Evolutionary conservation across 1,139 yeast species (phyloP), one percentile per base, ranked within the genome.

Genomic region (Pichia sp.): DNA sequence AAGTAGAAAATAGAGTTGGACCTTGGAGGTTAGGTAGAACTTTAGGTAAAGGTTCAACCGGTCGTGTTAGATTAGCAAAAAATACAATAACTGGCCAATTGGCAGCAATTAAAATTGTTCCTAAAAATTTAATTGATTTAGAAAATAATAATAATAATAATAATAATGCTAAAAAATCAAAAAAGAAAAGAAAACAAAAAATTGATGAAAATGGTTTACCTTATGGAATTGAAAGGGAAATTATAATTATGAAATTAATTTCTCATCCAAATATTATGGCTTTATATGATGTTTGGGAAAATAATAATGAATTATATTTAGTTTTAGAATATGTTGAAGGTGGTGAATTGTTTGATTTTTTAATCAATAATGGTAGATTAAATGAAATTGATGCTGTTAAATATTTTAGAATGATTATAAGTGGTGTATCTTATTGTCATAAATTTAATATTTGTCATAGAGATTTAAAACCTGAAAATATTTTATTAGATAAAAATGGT

Each of bases 1-100:
- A 74, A 54, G 68, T 78, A 8, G 81, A 77, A 55, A 77, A 76
- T 58, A 67, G 72, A 48, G 74, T 84, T 20, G 94, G 94, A 2
- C 94, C 94, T 9, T 84, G 94, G 94, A 76, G 76, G 54, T 67
- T 84, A 47, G 94, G 94, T 23, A 78, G 81, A 58, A 83, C 92
- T 6, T 65, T 84, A 46, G 95, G 95, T 5, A 73, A 86, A 58
- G 95, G 95, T 24, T 85, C 92, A 42, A 82, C 92, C 0, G 92
- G 92, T 4, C 69, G 90, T 49, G 95, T 84, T 3, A 70, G 86
- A 32, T 64, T 84, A 39, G 94, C 90, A 16, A 82, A 83, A 47
- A 83, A 84, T 58, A 69, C 73, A 53, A 63, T 68, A 35, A 80
- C 84, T 1, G 90, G 90, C 20, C 85, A 81, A 56, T 70, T 81